These are phyloP conservation scores for Suhomyces anneliseae DNA, from an alignment of 1,139 yeast species.

Conservation along the genomic window DNA sequence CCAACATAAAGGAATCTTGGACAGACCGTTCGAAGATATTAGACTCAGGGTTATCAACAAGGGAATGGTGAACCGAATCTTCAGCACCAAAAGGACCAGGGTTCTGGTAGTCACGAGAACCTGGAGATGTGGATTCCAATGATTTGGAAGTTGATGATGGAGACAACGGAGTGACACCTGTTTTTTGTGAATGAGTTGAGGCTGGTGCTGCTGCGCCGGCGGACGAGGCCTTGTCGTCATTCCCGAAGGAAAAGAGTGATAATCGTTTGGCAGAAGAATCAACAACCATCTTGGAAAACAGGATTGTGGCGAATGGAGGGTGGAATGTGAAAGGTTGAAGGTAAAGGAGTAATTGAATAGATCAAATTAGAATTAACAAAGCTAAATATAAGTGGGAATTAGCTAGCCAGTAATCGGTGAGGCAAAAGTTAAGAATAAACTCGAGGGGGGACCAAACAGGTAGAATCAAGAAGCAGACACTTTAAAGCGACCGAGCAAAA, in stretches of 20 bases:
- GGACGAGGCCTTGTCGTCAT: conserved; percentile 5
- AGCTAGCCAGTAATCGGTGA: no score
- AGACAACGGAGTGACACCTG: conserved; percentile 1
- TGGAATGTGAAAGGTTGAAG: background rate
- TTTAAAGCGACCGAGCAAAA: no score
- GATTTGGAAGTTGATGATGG: conserved; percentile 1
- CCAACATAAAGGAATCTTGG: conserved; percentile 39
- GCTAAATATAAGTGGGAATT: no score
- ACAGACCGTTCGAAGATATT: conserved; percentile 65
- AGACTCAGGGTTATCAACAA: conserved; percentile 45
- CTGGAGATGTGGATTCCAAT: conserved; percentile 4
- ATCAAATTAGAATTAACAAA: no score
- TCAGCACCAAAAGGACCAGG: conserved; percentile 5
- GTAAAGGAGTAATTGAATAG: background rate
- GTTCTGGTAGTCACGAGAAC: conserved; percentile 7
- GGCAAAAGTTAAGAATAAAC: no score
- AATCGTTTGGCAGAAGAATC: conserved; percentile 9
- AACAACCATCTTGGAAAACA: background rate
- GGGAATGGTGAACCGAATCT: conserved; percentile 9
- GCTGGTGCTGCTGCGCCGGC: background rate
- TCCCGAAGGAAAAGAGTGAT: conserved; percentile 13
- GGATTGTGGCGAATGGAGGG: background rate
- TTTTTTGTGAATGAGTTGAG: no score
- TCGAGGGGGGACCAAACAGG: no score
- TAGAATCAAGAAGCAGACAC: no score